Conservation (phyloP, 164 flowering plant species). For the Stephania japonica region DNA sequence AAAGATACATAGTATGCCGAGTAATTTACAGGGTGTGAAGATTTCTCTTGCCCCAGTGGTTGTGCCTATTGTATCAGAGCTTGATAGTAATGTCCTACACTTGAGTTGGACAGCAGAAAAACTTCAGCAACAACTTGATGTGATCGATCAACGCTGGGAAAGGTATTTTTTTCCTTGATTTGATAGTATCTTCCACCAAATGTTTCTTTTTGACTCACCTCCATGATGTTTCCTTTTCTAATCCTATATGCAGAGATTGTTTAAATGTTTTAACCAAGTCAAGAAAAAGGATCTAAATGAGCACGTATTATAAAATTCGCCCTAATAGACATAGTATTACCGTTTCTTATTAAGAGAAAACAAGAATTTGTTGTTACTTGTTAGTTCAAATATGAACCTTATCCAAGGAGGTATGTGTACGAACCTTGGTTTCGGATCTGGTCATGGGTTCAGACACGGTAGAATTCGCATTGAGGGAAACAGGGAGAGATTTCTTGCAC, state of each 20-base stretch:
- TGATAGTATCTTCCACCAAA: neutral
- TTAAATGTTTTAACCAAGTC: neutral
- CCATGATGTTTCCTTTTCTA: neutral
- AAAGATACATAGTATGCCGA: neutral
- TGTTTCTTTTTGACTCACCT: neutral
- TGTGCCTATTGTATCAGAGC: conserved; percentile 41
- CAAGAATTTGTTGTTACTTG: too few species aligned
- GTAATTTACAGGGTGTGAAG: conserved; percentile 66
- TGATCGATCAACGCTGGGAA: conserved; percentile 59
- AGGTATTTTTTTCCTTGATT: conserved; percentile 29
- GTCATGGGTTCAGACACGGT: too few species aligned
- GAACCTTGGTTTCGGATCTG: too few species aligned
- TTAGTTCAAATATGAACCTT: too few species aligned
- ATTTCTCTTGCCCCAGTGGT: conserved; percentile 53
- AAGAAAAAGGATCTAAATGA: neutral
- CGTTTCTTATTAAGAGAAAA: too few species aligned
- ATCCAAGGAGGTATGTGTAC: too few species aligned
- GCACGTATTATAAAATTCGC: too few species aligned
- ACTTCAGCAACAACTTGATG: conserved; percentile 71
- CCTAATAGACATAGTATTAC: too few species aligned
- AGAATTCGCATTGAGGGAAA: too few species aligned
- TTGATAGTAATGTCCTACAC: conserved; percentile 57
- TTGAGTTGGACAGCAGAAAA: conserved; percentile 70
- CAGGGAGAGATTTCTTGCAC: too few species aligned
- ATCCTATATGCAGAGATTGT: neutral